Evolutionary conservation across 805 yeast genomes (phyloP).

Genomic region (Teunomyces gatunensis): DNA sequence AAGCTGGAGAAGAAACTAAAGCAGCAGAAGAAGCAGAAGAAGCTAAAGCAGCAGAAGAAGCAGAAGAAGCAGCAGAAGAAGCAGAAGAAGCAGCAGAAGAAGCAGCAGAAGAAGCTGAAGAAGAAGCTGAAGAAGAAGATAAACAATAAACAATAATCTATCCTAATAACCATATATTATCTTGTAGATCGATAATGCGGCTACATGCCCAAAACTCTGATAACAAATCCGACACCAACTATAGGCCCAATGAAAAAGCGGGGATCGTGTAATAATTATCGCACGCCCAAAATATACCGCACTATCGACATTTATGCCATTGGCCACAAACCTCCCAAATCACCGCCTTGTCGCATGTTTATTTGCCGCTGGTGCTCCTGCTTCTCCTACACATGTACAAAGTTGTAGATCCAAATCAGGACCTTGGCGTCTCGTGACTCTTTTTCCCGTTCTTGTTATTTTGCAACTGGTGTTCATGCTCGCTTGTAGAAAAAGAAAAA

Average conservation of each 20-base stretch:
- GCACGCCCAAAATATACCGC: too few species aligned
- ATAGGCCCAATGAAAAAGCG: slow-evolving; percentile 1
- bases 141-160: too few species aligned
- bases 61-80: slow-evolving; percentile 1
- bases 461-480: not conserved
- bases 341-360: not conserved
- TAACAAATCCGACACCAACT: not conserved
- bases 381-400: too few species aligned
- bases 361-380: too few species aligned
- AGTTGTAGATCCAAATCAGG: too few species aligned
- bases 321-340: not conserved
- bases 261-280: not conserved
- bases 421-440: not conserved
- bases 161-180: not conserved
- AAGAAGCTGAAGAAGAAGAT: too few species aligned
- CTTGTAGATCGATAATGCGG: not conserved
- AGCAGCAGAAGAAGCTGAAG: not conserved
- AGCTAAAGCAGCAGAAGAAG: not conserved
- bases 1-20: not conserved
- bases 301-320: not conserved
- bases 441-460: not conserved
- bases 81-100: not conserved
- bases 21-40: not conserved
- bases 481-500: not conserved
- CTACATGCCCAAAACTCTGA: not conserved